Evolutionary conservation across 2,329 filamentous ascomycete genomes (phyloP).

Genomic region (Pseudogymnoascus sp.): DNA sequence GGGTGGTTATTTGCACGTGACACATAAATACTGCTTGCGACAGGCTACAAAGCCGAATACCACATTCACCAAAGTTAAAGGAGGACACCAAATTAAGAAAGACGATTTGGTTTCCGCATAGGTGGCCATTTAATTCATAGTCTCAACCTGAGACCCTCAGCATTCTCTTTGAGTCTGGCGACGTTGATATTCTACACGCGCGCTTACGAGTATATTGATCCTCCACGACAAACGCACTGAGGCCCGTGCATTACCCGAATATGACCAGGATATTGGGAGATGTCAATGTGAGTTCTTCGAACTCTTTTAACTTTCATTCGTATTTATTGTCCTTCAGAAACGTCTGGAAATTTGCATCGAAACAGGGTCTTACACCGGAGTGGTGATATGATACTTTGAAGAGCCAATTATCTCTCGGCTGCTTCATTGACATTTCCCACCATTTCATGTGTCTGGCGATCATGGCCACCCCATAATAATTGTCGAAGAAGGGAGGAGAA

Average conservation of each 20-base stretch:
- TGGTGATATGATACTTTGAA: background rate
- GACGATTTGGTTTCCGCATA: background rate
- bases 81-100: background rate
- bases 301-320: background rate
- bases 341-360: background rate
- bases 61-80: background rate
- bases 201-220: background rate
- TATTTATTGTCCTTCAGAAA: background rate
- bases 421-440: background rate
- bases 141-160: background rate
- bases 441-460: background rate
- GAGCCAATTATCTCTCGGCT: background rate
- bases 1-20: constrained; percentile 9
- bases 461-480: background rate
- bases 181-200: constrained; percentile 1
- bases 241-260: constrained; percentile 3
- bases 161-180: background rate
- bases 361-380: background rate
- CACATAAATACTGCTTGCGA: background rate
- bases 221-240: background rate
- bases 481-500: background rate
- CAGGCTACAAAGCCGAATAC: background rate
- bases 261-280: background rate
- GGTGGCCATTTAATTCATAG: background rate
- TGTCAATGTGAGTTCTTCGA: background rate